Percentiles rank a stretch among this genome's conserved stretches.
These are phyloP conservation scores for Xylaria grammica DNA, from an alignment of 495 filamentous ascomycete genomes.

Conservation along the genomic window DNA sequence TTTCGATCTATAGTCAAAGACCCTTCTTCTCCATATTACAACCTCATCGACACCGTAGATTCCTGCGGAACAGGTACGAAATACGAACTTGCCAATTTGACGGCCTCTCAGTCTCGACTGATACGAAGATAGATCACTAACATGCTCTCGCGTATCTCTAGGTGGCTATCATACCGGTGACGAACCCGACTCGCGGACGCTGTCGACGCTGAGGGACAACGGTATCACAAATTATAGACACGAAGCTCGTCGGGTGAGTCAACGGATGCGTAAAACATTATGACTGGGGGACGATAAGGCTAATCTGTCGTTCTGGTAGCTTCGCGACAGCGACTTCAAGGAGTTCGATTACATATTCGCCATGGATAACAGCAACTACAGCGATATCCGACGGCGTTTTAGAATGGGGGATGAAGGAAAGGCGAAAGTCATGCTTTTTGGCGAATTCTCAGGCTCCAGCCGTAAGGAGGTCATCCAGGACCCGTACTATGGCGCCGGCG, in stretches of 20 bases:
- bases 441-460: conserved; percentile 74
- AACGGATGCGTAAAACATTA: neutral
- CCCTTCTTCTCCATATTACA: conserved; percentile 54
- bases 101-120: conserved; percentile 19
- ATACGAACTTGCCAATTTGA: neutral
- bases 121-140: neutral
- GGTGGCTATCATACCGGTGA: conserved; percentile 77
- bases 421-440: conserved; percentile 78
- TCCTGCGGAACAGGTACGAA: conserved; percentile 77
- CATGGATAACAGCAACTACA: conserved; percentile 88
- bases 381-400: conserved; percentile 67
- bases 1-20: conserved; percentile 74
- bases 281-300: neutral
- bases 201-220: conserved; percentile 76
- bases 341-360: conserved; percentile 92
- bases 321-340: conserved; percentile 66
- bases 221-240: conserved; percentile 80
- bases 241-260: conserved; percentile 71
- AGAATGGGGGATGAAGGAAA: conserved; percentile 57
- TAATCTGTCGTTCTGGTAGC: conserved; percentile 24
- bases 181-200: conserved; percentile 79
- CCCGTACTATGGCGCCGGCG: conserved; percentile 85
- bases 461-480: conserved; percentile 78
- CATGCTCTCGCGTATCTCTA: conserved; percentile 21
- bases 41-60: conserved; percentile 73